Evolutionary conservation across 768 basidiomycete genomes (phyloP), one percentile per base, ranked within the genome.

Genomic region (Agrocybe pediades): DNA sequence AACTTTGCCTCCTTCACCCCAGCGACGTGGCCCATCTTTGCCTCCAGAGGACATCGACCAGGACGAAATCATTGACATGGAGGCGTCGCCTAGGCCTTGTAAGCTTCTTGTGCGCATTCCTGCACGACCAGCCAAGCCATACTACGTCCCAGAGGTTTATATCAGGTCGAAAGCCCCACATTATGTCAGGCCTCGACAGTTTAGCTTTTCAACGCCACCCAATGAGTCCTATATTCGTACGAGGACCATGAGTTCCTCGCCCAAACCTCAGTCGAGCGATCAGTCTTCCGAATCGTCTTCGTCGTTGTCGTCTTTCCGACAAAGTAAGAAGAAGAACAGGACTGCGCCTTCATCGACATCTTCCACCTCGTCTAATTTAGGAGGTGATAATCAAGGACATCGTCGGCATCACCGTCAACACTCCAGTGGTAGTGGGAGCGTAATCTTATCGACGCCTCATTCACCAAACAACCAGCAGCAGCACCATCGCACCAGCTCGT

Each of bases 91-190:
- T 2, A 47, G 36, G 11, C 36, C 43, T 1, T 46, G 56, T 3
- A 65, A 61, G 54, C 41, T 57, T 11, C 53, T 50, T n/a, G 17
- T 62, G 15, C 61, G 61, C 23, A 62, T 65, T 25, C 59, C 61
- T 8, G 30, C 61, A 11, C 53, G 24, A 21, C 51, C 36, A 30
- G 40, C 42, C 36, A 23, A 30, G 36, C 53, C 46, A n/a, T 40
- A 41, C 16, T 19, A 16, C 17, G 49, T 54, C 8, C 58, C 63
- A 24, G 61, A 65, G 41, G 57, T 60, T 21, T 57, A 55, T 24
- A 59, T 65, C 33, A 57, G 47, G 21, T 26, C 57, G 13, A 29
- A 42, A 4, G 26, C 49, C 13, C 53, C 57, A 9, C 49, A 51
- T 36, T 51, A 50, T 47, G 21, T 51, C 36, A 44, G 52, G 33